These are phyloP conservation scores for Polyporus tsugae DNA, from an alignment of 1,284 basidiomycete species.

Conservation along the genomic window DNA sequence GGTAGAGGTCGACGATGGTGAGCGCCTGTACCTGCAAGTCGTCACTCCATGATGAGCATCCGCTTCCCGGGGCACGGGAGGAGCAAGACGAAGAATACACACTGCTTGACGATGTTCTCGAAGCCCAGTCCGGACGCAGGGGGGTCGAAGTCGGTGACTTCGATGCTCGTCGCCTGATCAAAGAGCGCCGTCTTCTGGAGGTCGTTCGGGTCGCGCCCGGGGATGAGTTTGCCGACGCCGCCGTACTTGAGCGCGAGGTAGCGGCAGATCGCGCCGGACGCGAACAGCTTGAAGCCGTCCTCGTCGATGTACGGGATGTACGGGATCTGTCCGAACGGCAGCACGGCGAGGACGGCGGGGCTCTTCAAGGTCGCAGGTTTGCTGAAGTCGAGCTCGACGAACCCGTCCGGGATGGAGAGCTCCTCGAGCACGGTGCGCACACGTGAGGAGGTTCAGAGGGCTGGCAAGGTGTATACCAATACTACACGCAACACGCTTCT, in stretches of 20 bases:
- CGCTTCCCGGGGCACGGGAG: too few relatives aligned
- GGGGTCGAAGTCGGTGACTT: slow-evolving; percentile 59
- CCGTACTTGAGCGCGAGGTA: slow-evolving; percentile 56
- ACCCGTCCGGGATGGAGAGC: slow-evolving; percentile 58
- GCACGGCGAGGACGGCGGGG: slow-evolving; percentile 50
- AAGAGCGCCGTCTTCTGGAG: slow-evolving; percentile 53
- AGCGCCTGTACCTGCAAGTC: slow-evolving; percentile 41
- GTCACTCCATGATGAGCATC: too few relatives aligned
- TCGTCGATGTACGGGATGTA: slow-evolving; percentile 69
- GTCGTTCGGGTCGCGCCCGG: slow-evolving; percentile 38
- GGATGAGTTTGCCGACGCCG: slow-evolving; percentile 46
- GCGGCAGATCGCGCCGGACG: slow-evolving; percentile 61
- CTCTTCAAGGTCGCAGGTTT: slow-evolving; percentile 58
- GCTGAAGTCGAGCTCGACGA: slow-evolving; percentile 51
- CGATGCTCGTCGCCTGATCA: slow-evolving; percentile 64
- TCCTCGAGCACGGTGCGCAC: slow-evolving; percentile 51
- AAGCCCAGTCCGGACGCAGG: not conserved
- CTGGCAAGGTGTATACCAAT: too few relatives aligned
- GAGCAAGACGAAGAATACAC: too few relatives aligned
- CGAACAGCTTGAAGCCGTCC: slow-evolving; percentile 55
- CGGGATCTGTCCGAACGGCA: slow-evolving; percentile 74
- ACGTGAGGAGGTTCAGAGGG: not conserved
- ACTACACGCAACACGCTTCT: too few relatives aligned
- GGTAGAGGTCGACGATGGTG: slow-evolving; percentile 62
- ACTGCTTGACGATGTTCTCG: too few relatives aligned